Evolutionary conservation across 257 asterid species (phyloP), one percentile per base, ranked within the genome.

Genomic region (Anisodus tanguticus): DNA sequence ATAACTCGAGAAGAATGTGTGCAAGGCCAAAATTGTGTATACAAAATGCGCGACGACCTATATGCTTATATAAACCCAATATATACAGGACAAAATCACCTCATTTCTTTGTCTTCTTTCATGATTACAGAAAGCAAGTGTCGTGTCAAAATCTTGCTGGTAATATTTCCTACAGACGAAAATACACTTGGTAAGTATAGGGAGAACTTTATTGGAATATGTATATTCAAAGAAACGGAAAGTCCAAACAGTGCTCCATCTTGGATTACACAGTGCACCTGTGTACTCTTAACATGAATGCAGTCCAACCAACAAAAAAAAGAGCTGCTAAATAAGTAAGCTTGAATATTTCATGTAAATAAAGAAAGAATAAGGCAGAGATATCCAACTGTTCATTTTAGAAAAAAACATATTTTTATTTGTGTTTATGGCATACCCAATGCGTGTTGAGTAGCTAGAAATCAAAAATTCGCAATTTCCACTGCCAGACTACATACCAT

Each of bases 141-240:
- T 92, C 11, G 97, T 82, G 83, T 95, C 99, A 92, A 95, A 94
- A 90, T 94, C 97, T 89, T 91, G 97, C 90, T 92, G 98, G 85
- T 89, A 91, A 88, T 86, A 90, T 88, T 92, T 93, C 88, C 99
- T 95, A 94, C 88, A 88, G 59, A 81, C 16, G 67, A 71, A 82
- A 77, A 77, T 31, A 53, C 82, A 77, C 64, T 77, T 77, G 47
- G 47, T 77, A 53, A 77, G 45, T 51, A 77, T 12, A 53, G 47
- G 60, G 26, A 77, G 35, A 68, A 77, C 47, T 53, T 49, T 0
- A 77, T 26, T 26, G 3, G 53, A 31, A 77, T 53, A 26, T 53
- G 60, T 51, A 12, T 51, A 4, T 51, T 76, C 47, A 76, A 69
- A 53, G 47, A 51, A 74, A 74, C 8, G 7, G 47, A 26, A 74